A percentile compares a stretch with the other conserved stretches of the same genome.
Evolutionary conservation across 108 stramenopile species (phyloP).

Genomic region (Tribonema minus): DNA sequence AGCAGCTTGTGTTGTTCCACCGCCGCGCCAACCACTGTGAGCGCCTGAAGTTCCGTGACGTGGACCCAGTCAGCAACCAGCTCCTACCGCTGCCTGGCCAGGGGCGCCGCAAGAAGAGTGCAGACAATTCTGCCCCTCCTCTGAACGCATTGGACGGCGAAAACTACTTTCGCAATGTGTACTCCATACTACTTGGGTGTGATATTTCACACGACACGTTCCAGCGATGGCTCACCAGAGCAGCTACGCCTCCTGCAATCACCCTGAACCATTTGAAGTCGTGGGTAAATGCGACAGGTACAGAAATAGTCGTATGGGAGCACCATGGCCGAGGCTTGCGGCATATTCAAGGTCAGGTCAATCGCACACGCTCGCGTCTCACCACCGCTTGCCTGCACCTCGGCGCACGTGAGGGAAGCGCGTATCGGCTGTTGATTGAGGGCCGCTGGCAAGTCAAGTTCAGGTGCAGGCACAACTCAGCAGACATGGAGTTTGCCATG

Average conservation of each 20-base stretch:
- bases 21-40: background rate
- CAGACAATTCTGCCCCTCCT: background rate
- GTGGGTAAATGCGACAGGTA: background rate
- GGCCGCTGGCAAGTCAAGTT: background rate
- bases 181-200: background rate
- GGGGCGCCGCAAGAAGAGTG: background rate
- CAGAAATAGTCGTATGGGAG: background rate
- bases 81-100: background rate
- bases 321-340: background rate
- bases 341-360: background rate
- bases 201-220: slow-evolving; percentile 3
- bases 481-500: background rate
- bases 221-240: background rate
- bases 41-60: background rate
- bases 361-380: too few species aligned
- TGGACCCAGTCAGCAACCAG: background rate
- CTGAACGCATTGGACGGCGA: slow-evolving; percentile 2
- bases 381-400: background rate
- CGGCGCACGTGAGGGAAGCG: slow-evolving; percentile 7
- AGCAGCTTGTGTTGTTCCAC: background rate
- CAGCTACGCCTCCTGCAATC: background rate
- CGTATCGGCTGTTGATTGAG: background rate
- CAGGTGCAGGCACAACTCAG: too few species aligned
- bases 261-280: background rate
- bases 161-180: slow-evolving; percentile 2